phyloP scores from a whole-genome alignment of 345 rosid genomes.

The Aurinia saxatilis region DNA sequence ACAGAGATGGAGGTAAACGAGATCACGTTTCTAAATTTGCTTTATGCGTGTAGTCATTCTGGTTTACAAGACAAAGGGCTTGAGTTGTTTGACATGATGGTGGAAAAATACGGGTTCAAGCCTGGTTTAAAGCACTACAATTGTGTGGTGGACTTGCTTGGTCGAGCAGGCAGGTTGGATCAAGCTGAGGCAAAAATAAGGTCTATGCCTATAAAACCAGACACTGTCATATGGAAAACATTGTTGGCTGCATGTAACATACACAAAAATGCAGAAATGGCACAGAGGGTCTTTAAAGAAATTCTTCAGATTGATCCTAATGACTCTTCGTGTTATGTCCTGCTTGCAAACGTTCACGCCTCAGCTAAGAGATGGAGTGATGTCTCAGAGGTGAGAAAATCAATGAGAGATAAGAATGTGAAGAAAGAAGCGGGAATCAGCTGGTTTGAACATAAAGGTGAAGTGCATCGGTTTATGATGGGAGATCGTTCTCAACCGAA shows the following conservation, averaged over 20 bases:
- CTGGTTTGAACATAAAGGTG: slow-evolving; percentile 65
- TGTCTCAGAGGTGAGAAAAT: slow-evolving; percentile 55
- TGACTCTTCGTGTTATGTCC: slow-evolving; percentile 63
- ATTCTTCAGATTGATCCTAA: slow-evolving; percentile 50
- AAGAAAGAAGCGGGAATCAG: slow-evolving; percentile 80
- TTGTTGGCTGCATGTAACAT: slow-evolving; percentile 64
- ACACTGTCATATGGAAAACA: slow-evolving; percentile 68
- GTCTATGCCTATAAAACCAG: slow-evolving; percentile 57
- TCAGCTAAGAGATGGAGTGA: slow-evolving; percentile 55
- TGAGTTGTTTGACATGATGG: slow-evolving; percentile 49
- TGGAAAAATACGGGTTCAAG: slow-evolving; percentile 35
- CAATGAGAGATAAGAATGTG: slow-evolving; percentile 56
- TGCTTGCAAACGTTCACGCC: slow-evolving; percentile 64
- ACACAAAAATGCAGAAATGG: slow-evolving; percentile 55
- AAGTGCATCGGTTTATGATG: slow-evolving; percentile 51
- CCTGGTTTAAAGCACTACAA: slow-evolving; percentile 57
- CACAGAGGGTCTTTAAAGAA: slow-evolving; percentile 48
- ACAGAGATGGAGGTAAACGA: slow-evolving; percentile 36
- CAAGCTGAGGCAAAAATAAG: slow-evolving; percentile 61
- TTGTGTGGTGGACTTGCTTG: slow-evolving; percentile 68
- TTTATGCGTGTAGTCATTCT: slow-evolving; percentile 76
- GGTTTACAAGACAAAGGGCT: slow-evolving; percentile 68
- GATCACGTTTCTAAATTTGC: slow-evolving; percentile 59
- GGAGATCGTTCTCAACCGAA: slow-evolving; percentile 56
- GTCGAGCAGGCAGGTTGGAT: slow-evolving; percentile 54